Base-by-base conservation (phyloP, 2,329 filamentous ascomycete species). In the Ceratocystis eucalypticola region DNA sequence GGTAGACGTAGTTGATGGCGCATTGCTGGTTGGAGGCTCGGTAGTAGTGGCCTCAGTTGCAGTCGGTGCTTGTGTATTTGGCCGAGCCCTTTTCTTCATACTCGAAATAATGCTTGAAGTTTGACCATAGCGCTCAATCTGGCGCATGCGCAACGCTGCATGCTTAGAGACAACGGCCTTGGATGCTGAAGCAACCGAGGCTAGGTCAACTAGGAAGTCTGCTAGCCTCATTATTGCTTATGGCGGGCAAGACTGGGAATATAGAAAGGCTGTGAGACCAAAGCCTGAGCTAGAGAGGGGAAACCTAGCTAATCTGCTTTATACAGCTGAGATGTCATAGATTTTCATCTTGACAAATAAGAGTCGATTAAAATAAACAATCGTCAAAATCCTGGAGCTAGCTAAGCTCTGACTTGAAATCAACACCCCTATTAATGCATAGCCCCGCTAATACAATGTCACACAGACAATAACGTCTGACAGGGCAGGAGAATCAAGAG, bases 101-200 rank as follows among this genome's bases (percentile, higher is more conserved):
- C 73, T 72, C 5, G 74, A 71, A 8, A 75, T 72, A 44, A 80
- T 74, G 66, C 76, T 80, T 45, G 79, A 81, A 3, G 77, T 78
- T 69, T 75, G 76, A 70, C 74, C 74, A 72, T 81, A 82, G 55
- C 75, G 76, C 68, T 83, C 80, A 65, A 83, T 73, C 74, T 85
- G 83, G 55, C 79, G 77, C 66, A 78, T 73, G 69, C 84, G 79
- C 64, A 87, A 76, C 67, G 82, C 82, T 62, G 83, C 73, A 74
- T 87, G 85, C 74, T 82, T 85, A 62, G 80, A 75, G 62, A 86
- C 87, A 68, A 92, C 81, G 44, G 82, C 82, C 68, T 85, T 83
- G 63, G 88, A 87, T 73, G 85, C 88, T 78, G 82, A 84, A 74
- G 88, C 80, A 70, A 92, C 79, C 68, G 86, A 83, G 70, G 86